Conservation (phyloP, 2,329 filamentous ascomycete species). For the Trichoderma koningii region DNA sequence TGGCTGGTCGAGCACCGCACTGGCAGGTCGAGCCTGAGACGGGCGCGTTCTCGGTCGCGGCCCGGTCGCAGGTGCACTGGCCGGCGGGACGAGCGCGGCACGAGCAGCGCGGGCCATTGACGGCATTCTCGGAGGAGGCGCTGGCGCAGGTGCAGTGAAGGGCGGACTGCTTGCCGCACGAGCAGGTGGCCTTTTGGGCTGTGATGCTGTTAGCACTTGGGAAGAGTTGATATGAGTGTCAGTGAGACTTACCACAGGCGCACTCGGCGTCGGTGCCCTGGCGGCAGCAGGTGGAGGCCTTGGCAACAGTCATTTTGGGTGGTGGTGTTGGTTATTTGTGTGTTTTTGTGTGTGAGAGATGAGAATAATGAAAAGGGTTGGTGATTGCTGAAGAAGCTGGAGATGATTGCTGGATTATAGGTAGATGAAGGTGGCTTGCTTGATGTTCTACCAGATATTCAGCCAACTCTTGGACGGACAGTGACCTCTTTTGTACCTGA, state of each 20-base stretch:
- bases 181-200: slow-evolving; percentile 73
- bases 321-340: slow-evolving; percentile 14
- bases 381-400: no score
- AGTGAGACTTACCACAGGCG: slow-evolving; percentile 55
- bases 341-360: background rate
- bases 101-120: slow-evolving; percentile 75
- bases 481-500: slow-evolving; percentile 30
- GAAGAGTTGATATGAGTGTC: background rate
- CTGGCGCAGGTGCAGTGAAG: slow-evolving; percentile 85
- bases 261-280: slow-evolving; percentile 53
- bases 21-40: slow-evolving; percentile 65
- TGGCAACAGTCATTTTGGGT: slow-evolving; percentile 40
- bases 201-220: background rate
- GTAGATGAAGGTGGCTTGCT: background rate
- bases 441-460: background rate
- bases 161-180: slow-evolving; percentile 84
- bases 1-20: slow-evolving; percentile 73
- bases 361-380: background rate
- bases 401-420: background rate
- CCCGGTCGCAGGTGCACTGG: slow-evolving; percentile 78
- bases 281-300: slow-evolving; percentile 58
- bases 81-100: slow-evolving; percentile 80
- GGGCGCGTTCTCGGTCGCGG: slow-evolving; percentile 68
- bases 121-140: slow-evolving; percentile 71
- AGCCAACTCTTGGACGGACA: background rate